Evolutionary conservation across 345 rosid species (phyloP), one percentile per base, ranked within the genome.

Genomic region (Pistacia integerrima): DNA sequence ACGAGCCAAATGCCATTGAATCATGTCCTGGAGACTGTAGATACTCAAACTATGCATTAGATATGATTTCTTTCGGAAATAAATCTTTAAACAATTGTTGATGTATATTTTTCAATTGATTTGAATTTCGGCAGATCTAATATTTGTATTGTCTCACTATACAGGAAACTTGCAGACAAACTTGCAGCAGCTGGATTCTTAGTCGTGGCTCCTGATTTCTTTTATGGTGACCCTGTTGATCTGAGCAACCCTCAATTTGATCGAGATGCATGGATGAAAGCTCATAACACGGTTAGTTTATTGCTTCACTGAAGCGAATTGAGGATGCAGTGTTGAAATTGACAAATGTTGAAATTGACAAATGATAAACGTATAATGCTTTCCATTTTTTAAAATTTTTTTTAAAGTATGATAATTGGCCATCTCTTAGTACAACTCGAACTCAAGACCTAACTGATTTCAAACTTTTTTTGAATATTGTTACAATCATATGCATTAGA

Each of bases 151-250:
- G 22, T 74, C 36, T 52, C 52, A 69, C 41, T 20, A 3, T 52
- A 33, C 64, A 74, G 77, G 54, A 74, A 64, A 54, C 62, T 74
- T 51, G 77, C 77, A 36, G 77, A 74, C 63, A 74, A 74, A 74
- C 54, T 74, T 64, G 70, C 70, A 52, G 62, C 51, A 33, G 70
- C 77, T 14, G 77, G 77, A 54, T 74, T 74, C 70, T 54, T 74
- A 20, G 77, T 20, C 3, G 77, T 64, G 11, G 77, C 70, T 35
- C 77, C 77, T 64, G 77, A 74, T 74, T 74, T 74, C 70, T 74
- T 74, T 38, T 67, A 54, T 11, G 70, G 77, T 22, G 57, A 64
- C 20, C 70, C 77, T 36, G 61, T 54, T 52, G 61, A 74, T 56
- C 57, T 67, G 20, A 52, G 57, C 11, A 51, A 74, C 22, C 77